Conservation (phyloP, 78 protist genomes). For the Salpingoeca rosetta region DNA sequence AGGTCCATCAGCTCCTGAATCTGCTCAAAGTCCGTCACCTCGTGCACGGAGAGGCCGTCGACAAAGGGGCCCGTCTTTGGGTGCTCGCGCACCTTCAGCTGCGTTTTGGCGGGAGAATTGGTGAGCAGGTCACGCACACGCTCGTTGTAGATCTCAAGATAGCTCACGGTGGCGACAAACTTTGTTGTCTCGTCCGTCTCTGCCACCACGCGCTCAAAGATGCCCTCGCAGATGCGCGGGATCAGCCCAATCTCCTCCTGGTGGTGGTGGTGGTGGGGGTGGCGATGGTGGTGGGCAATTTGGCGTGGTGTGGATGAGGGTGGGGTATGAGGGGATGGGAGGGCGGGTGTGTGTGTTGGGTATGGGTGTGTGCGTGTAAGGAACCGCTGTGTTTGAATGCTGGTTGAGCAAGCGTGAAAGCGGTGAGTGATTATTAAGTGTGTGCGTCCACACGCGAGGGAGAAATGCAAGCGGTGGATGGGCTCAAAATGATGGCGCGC, state of each 20-base stretch:
- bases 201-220: not conserved
- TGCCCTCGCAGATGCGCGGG: conserved; percentile 26
- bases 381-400: no score
- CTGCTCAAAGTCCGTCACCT: conserved; percentile 16
- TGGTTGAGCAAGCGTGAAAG: no score
- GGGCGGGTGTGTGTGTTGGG: no score
- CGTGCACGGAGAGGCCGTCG: conserved; percentile 47
- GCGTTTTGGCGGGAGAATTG: conserved; percentile 2
- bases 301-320: no score
- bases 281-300: no score
- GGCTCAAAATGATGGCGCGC: no score
- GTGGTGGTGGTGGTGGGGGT: no score
- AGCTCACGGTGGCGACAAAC: conserved; percentile 1
- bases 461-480: no score
- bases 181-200: not conserved
- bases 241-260: conserved; percentile 16
- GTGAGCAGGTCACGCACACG: not conserved
- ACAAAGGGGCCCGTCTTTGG: conserved; percentile 75
- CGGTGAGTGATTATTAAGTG: no score
- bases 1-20: conserved; percentile 46
- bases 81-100: conserved; percentile 54
- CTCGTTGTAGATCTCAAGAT: conserved; percentile 69
- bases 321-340: no score
- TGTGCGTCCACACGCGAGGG: no score
- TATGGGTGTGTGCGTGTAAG: no score